Percentiles rank a stretch among this genome's conserved stretches.
phyloP scores from a whole-genome alignment of 2,329 filamentous ascomycete genomes.

The Penicillium griseofulvum region DNA sequence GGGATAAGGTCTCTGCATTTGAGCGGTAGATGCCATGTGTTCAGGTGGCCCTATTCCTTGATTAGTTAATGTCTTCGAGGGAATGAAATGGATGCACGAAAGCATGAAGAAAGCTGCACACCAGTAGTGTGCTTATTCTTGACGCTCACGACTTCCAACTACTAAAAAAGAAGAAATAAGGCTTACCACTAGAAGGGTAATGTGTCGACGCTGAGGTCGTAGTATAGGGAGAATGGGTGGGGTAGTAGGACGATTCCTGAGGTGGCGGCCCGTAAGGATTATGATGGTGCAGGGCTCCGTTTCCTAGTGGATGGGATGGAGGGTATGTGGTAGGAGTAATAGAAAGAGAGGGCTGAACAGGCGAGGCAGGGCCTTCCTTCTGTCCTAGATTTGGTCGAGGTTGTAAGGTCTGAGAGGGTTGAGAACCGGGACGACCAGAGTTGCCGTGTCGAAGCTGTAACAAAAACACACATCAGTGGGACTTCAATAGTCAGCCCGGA shows the following conservation, averaged over 20 bases:
- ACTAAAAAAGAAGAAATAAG: conserved; percentile 46
- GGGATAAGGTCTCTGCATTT: conserved; percentile 72
- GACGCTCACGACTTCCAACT: background rate
- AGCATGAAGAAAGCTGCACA: background rate
- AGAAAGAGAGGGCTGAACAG: conserved; percentile 54
- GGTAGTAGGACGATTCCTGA: conserved; percentile 71
- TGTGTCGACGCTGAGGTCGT: conserved; percentile 76
- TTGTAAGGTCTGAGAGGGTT: conserved; percentile 32
- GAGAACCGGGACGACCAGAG: conserved; percentile 31
- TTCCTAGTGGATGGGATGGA: conserved; percentile 30
- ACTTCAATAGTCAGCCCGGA: background rate
- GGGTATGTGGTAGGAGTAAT: conserved; percentile 34
- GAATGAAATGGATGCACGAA: conserved; percentile 16
- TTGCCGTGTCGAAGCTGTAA: conserved; percentile 34
- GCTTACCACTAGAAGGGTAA: conserved; percentile 83
- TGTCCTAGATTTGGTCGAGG: conserved; percentile 29
- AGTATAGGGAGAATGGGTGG: conserved; percentile 77
- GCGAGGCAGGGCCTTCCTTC: conserved; percentile 55
- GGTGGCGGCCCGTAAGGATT: conserved; percentile 63
- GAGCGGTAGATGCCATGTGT: conserved; percentile 62
- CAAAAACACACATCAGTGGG: conserved; percentile 20
- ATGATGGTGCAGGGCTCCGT: conserved; percentile 50
- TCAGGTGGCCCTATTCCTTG: conserved; percentile 66
- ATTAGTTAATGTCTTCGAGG: conserved; percentile 54
- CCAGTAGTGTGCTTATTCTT: background rate